A percentile compares a stretch with the other conserved stretches of the same genome.
Conservation (phyloP, 164 flowering plant genomes). For the Cinnamomum chago region DNA sequence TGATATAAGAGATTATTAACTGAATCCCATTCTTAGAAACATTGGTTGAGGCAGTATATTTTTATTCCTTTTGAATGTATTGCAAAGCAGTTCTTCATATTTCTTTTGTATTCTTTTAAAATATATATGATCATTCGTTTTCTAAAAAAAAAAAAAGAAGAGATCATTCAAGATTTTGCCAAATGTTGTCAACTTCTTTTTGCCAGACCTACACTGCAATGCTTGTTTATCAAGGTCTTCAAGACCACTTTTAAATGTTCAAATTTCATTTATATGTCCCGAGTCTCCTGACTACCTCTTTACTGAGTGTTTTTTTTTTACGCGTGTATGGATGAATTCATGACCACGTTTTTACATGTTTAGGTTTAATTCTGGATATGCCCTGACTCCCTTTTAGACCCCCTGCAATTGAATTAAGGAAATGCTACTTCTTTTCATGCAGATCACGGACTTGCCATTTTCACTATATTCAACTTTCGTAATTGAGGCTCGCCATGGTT, state of each 20-base stretch:
- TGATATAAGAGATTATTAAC: neutral
- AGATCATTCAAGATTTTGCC: neutral
- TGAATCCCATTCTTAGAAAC: neutral
- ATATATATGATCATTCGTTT: neutral
- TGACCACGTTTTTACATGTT: neutral
- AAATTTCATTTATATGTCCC: no score
- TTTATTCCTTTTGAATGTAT: neutral
- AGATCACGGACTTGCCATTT: constrained; percentile 96
- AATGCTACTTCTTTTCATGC: constrained; percentile 23
- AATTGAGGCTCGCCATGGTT: constrained; percentile 96
- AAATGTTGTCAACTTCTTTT: neutral
- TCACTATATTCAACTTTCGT: constrained; percentile 96
- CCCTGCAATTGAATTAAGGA: neutral
- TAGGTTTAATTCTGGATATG: neutral
- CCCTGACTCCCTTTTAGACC: no score
- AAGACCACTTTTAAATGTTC: no score
- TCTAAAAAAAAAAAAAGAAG: no score
- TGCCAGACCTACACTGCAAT: neutral
- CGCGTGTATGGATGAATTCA: neutral
- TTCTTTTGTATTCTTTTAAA: neutral
- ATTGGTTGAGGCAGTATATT: neutral
- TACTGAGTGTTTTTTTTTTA: neutral
- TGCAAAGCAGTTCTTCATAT: neutral
- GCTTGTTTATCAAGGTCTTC: neutral
- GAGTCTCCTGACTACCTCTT: no score